Evolutionary conservation across 2,329 filamentous ascomycete genomes (phyloP), one percentile per base, ranked within the genome.

Genomic region (Fonsecaea pugnacius): DNA sequence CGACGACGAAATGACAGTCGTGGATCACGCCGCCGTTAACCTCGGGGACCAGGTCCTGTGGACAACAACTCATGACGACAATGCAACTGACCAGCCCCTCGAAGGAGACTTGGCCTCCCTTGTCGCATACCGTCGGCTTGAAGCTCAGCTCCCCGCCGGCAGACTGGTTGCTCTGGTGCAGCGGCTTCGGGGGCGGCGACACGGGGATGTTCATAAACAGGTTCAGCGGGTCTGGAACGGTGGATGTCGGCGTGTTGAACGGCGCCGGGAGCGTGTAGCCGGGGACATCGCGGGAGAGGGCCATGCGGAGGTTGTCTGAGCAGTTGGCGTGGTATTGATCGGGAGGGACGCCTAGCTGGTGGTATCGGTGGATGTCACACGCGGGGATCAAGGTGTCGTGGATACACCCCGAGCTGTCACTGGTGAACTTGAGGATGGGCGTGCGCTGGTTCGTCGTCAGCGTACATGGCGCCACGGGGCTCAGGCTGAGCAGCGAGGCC

Each of bases 201-300:
- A 78, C 73, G 18, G 75, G 71, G 3, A 80, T 73, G 64, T 80
- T 80, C 78, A 80, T 80, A 67, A 79, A 80, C 18, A 80, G 67
- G 64, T 80, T 80, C 36, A 80, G 71, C 16, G 78, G 78, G 58
- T 78, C 77, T 1, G 78, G 78, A 2, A 76, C 72, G 71, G 72
- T 14, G 16, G 50, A 58, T 46, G 21, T 40, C 33, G 57, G 57
- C n/a, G 57, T 59, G 32, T 59, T 59, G 46, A 59, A 59, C 43
- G 57, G 57, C 27, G 40, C 56, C 14, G 40, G 56, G n/a, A 51
- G 38, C 66, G 16, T 73, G 71, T 18, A 62, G n/a, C 58, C 58
- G 54, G 51, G 74, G 67, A 14, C 65, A 10, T 68, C 68, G 30
- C 72, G 65, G 50, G 70, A 65, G 2, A 79, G 64, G 8, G 72